phyloP scores from a whole-genome alignment of 1,139 yeast species.

The Candida mesenterica region DNA sequence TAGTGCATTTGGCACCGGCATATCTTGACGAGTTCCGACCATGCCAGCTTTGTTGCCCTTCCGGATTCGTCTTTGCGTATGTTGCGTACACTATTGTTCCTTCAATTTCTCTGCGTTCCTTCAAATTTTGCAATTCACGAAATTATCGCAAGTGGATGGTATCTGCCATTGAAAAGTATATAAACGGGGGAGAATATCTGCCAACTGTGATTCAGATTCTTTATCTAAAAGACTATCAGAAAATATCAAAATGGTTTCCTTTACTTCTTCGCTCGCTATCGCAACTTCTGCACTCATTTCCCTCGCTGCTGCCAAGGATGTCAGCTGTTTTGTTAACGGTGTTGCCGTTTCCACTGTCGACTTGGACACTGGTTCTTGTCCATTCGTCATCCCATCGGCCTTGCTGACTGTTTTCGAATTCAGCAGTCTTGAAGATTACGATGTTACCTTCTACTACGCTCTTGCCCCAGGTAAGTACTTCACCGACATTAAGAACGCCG shows the following conservation, averaged over 20 bases:
- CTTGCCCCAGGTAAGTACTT: conserved; percentile 25
- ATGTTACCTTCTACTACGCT: conserved; percentile 39
- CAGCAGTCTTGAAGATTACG: conserved; percentile 31
- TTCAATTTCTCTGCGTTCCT: neutral
- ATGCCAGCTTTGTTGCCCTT: too few relatives aligned
- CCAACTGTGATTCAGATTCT: neutral
- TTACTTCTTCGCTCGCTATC: conserved; percentile 13
- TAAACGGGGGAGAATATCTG: neutral
- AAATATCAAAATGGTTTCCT: conserved; percentile 14
- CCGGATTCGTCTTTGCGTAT: too few relatives aligned
- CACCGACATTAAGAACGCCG: conserved; percentile 38
- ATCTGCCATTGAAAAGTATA: neutral
- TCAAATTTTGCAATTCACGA: too few relatives aligned
- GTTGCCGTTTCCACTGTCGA: conserved; percentile 34
- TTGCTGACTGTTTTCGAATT: conserved; percentile 29
- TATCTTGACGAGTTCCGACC: too few relatives aligned
- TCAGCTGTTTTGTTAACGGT: conserved; percentile 40
- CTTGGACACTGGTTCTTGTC: conserved; percentile 42
- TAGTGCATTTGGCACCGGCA: too few relatives aligned
- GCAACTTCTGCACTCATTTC: conserved; percentile 18
- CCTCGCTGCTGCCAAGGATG: conserved; percentile 29
- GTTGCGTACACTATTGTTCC: too few relatives aligned
- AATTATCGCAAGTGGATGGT: too few relatives aligned
- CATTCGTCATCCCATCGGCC: conserved; percentile 33
- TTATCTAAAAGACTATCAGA: neutral